Conservation (phyloP, 768 basidiomycete species). For the Paxillus involutus region DNA sequence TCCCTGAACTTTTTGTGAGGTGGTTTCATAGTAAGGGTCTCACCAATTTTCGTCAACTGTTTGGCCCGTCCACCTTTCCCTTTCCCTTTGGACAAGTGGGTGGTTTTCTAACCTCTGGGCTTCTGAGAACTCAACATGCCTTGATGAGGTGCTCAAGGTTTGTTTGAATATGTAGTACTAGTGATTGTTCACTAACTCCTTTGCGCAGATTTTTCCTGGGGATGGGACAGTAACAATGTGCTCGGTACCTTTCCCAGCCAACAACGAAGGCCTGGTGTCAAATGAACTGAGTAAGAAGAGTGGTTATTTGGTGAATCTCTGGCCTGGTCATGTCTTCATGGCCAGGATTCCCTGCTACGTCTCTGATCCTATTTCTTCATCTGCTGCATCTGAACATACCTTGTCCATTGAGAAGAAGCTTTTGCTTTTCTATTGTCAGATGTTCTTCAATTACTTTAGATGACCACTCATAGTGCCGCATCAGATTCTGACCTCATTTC, state of each 20-base stretch:
- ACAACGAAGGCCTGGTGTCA: background rate
- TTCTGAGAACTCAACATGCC: background rate
- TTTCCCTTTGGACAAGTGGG: slow-evolving; percentile 8
- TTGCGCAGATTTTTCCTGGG: background rate
- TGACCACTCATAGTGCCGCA: background rate
- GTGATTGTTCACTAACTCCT: background rate
- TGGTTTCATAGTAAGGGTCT: too few species aligned
- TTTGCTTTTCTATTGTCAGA: background rate
- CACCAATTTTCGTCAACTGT: too few species aligned
- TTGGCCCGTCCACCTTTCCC: too few species aligned
- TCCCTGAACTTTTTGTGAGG: too few species aligned
- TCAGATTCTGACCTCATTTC: background rate
- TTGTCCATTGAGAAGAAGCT: background rate
- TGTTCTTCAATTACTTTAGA: slow-evolving; percentile 4
- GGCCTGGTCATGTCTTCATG: background rate
- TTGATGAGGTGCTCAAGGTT: background rate
- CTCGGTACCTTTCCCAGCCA: background rate
- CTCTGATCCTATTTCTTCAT: background rate
- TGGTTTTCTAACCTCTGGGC: background rate
- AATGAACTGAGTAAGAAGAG: background rate
- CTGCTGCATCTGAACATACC: background rate
- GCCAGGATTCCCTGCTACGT: background rate
- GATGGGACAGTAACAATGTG: background rate
- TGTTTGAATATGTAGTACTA: background rate
- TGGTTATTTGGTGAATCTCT: background rate